phyloP scores from a whole-genome alignment of 1,284 basidiomycete genomes.

The Inonotus obliquus region DNA sequence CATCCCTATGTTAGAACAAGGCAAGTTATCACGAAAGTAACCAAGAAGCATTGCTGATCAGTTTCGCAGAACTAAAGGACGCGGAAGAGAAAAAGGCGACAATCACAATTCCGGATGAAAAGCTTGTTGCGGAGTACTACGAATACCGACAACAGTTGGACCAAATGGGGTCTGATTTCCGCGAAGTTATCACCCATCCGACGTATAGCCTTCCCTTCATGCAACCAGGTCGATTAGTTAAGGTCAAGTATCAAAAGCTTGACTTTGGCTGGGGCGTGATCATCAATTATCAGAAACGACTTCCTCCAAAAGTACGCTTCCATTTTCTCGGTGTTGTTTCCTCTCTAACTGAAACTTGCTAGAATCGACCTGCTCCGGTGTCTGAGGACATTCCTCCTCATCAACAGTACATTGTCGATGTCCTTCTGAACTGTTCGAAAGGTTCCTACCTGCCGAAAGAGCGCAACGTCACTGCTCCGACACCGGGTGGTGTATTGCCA shows the following conservation, averaged over 20 bases:
- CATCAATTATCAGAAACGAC: slow-evolving; percentile 87
- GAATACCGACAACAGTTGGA: slow-evolving; percentile 89
- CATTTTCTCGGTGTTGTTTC: not conserved
- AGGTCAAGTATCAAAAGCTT: slow-evolving; percentile 79
- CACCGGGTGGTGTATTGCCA: slow-evolving; percentile 71
- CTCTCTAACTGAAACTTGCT: not conserved
- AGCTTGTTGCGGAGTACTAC: slow-evolving; percentile 85
- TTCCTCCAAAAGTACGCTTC: slow-evolving; percentile 59
- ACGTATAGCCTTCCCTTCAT: slow-evolving; percentile 92
- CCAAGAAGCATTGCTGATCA: not conserved
- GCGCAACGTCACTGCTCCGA: slow-evolving; percentile 43
- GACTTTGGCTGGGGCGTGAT: slow-evolving; percentile 98
- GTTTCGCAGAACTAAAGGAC: slow-evolving; percentile 58
- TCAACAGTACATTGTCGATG: slow-evolving; percentile 90
- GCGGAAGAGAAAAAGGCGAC: slow-evolving; percentile 69
- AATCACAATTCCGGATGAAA: slow-evolving; percentile 80
- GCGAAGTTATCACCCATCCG: slow-evolving; percentile 91
- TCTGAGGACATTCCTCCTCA: slow-evolving; percentile 75
- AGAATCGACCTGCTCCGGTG: slow-evolving; percentile 53
- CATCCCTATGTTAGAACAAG: slow-evolving; percentile 83
- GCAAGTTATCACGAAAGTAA: slow-evolving; percentile 34
- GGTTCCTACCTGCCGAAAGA: slow-evolving; percentile 67
- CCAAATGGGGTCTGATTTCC: slow-evolving; percentile 83
- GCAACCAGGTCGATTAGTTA: slow-evolving; percentile 87
- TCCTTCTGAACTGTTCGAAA: slow-evolving; percentile 80